Conservation (phyloP, 208 protist species). For the Acanthamoeba castellanii region DNA sequence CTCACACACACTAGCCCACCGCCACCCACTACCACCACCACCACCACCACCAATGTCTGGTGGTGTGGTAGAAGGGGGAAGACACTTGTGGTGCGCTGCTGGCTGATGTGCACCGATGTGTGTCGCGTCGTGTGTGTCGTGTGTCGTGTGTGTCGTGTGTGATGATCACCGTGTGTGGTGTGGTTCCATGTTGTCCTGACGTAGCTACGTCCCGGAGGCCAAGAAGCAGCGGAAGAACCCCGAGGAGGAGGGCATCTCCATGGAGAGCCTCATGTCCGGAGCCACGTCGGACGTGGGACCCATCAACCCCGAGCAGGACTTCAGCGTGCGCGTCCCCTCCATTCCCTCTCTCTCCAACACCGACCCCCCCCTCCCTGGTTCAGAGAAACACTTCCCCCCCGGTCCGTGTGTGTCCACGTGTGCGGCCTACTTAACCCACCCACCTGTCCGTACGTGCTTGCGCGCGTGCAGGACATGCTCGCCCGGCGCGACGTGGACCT, state of each 20-base stretch:
- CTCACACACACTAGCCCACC: too few species aligned
- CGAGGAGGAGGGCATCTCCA: not conserved
- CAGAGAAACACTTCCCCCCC: not conserved
- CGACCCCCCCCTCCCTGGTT: not conserved
- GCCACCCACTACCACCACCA: too few species aligned
- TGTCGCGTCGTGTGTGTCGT: too few species aligned
- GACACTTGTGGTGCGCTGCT: too few species aligned
- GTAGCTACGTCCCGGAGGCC: conserved; percentile 1
- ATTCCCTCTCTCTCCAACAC: too few species aligned
- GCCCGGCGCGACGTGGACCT: conserved; percentile 85
- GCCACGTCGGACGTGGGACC: conserved; percentile 79
- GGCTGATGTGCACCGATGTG: too few species aligned
- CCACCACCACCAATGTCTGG: too few species aligned
- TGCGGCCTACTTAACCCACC: too few species aligned
- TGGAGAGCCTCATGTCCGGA: conserved; percentile 75
- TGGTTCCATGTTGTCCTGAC: too few species aligned
- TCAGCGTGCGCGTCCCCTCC: not conserved
- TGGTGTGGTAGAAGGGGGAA: too few species aligned
- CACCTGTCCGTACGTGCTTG: too few species aligned
- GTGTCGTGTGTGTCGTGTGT: conserved; percentile 9
- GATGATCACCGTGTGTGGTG: not conserved
- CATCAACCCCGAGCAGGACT: conserved; percentile 83
- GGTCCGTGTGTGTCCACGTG: not conserved
- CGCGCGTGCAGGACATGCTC: conserved; percentile 85
- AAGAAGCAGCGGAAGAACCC: not conserved